Base-by-base conservation (phyloP, 345 rosid species). In the Hibiscus mutabilis region DNA sequence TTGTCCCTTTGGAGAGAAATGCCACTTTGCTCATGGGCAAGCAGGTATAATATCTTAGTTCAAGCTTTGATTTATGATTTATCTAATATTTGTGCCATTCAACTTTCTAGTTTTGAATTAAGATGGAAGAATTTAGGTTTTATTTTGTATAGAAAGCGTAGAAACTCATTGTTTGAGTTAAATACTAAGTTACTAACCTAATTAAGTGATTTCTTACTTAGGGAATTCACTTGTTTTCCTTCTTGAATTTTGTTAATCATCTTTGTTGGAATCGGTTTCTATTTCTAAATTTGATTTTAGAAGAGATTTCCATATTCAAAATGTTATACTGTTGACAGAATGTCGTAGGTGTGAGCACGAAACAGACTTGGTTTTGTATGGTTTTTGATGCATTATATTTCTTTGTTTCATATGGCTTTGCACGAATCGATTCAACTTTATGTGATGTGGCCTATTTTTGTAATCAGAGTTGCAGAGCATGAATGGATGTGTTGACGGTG, bases 11-110 rank as follows among this genome's bases (percentile, higher is more conserved):
- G 97, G 97, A 0, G 97, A 92, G 67, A 92, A 89, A 68, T 92
- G 99, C 57, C 91, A 90, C 87, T 95, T 87, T 79, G 99, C 98
- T 74, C 98, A 95, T 79, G 98, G 99, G 11, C 87, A 79, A 78
- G 76, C 96, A 81, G 98, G 99, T 95, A 77, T 68, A 29, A 65
- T 13, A 47, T 42, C 59, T 55, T 68, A 10, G 5, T 66, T 40
- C 51, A 68, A 49, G 21, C 22, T 21, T 68, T 5, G 46, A 53
- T 61, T 33, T 3, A 16, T 5, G 46, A 53, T 61, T 33, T 3
- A 16, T 14, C 53, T 62, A 16, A 47, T 18, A 12, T 55, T 73
- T 55, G 49, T 29, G 18, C 22, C 29, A 29, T 47, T 51, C 46
- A 29, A 16, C 33, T 68, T 65, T 66, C 66, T 61, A 40, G 19